Evolutionary conservation across 2,329 filamentous ascomycete genomes (phyloP), one percentile per base, ranked within the genome.

Genomic region (Fonsecaea monophora): DNA sequence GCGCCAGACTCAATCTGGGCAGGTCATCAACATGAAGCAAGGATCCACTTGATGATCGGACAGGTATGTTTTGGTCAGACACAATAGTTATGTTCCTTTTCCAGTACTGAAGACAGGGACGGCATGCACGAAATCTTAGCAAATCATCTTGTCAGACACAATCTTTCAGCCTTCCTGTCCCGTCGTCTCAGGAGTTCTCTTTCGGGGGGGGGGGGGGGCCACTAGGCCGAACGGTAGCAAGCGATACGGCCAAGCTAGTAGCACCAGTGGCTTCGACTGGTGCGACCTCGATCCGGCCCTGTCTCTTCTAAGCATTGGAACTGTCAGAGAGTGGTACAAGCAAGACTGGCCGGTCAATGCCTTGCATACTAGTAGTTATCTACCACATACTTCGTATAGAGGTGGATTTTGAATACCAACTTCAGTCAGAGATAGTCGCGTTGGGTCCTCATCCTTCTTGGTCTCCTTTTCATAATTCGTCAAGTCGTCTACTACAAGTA

Each of bases 401-500:
- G 8, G 8, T 21, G 6, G 42, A 12, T 4, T 10, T 12, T 12
- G 18, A 50, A 50, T 13, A 50, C 45, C 12, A 18, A 50, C 15
- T 9, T 21, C 45, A 30, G 15, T 50, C 45, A 50, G 10, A 25
- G 5, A 50, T 13, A 3, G 10, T 1, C 5, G 8, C 9, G 25
- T 30, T 18, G 25, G 18, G 18, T 30, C 45, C 21, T 50, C 7
- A 13, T 25, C 9, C 18, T 50, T 50, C 45, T 25, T 30, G 5
- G 25, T 30, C 45, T 12, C 45, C 18, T 30, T 32, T 32, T 61
- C 59, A 50, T 61, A 9, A 53, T 40, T 61, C 59, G 40, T 61
- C 58, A 57, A 56, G 60, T 55, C 60, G 53, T 55, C 40, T 56
- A 57, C 60, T 63, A 50, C 12, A 48, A 45, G 25, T 64, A 58